A percentile compares a stretch with the other conserved stretches of the same genome.
These are phyloP conservation scores for Acacia confusa DNA, from an alignment of 306 rosid genomes.

Conservation along the genomic window DNA sequence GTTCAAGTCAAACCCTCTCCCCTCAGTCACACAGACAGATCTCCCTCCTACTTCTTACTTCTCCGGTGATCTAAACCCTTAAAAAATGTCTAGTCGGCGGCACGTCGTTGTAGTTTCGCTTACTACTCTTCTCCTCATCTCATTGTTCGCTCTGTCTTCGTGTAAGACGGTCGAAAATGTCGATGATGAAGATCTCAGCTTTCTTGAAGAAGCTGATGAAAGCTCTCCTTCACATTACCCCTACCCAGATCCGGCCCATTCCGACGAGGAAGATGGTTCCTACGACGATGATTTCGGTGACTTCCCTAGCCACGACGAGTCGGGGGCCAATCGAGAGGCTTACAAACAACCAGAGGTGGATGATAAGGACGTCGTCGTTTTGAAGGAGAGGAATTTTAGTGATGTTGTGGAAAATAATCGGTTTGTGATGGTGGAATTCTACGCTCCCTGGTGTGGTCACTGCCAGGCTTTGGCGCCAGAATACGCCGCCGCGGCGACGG, in stretches of 20 bases:
- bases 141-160: slow-evolving; percentile 49
- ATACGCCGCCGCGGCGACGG: slow-evolving; percentile 90
- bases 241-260: slow-evolving; percentile 40
- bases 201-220: slow-evolving; percentile 71
- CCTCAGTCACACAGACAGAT: not conserved
- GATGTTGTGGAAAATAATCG: slow-evolving; percentile 56
- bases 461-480: slow-evolving; percentile 95
- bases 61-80: not conserved
- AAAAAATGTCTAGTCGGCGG: slow-evolving; percentile 60
- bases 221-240: slow-evolving; percentile 11
- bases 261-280: slow-evolving; percentile 23
- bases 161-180: slow-evolving; percentile 32
- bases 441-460: slow-evolving; percentile 99
- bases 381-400: slow-evolving; percentile 80
- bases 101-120: slow-evolving; percentile 47
- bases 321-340: slow-evolving; percentile 41
- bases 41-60: not conserved
- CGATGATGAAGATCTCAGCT: slow-evolving; percentile 85
- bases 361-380: slow-evolving; percentile 86
- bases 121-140: slow-evolving; percentile 63
- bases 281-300: slow-evolving; percentile 55
- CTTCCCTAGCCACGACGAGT: slow-evolving; percentile 58
- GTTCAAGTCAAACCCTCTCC: not conserved
- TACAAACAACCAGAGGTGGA: slow-evolving; percentile 65
- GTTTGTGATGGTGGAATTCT: slow-evolving; percentile 90